Percentiles rank a stretch among this genome's conserved stretches.
phyloP scores from a whole-genome alignment of 2,329 filamentous ascomycete genomes.

The Neopestalotiopsis clavispora region DNA sequence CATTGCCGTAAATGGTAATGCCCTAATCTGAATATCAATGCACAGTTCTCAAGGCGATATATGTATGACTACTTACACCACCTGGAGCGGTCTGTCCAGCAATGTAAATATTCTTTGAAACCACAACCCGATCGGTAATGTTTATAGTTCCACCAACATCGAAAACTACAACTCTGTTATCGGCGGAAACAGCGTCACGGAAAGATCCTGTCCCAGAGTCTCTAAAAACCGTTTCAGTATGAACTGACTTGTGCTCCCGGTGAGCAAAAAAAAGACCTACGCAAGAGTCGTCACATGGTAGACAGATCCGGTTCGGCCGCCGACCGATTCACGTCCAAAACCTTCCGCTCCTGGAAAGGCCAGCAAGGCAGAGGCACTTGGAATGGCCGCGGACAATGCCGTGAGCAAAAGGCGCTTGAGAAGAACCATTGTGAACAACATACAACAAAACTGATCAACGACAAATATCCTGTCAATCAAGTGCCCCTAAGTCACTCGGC shows the following conservation, averaged over 20 bases:
- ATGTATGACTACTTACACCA: constrained; percentile 39
- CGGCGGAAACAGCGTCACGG: constrained; percentile 52
- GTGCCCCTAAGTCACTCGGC: not conserved
- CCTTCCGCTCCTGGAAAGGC: constrained; percentile 57
- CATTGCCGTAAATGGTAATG: constrained; percentile 59
- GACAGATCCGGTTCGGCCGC: constrained; percentile 50
- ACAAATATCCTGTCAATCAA: too few relatives aligned
- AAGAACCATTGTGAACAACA: constrained; percentile 23
- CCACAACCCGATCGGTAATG: constrained; percentile 49
- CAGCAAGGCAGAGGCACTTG: constrained; percentile 29
- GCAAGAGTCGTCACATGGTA: constrained; percentile 55
- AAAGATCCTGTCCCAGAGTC: constrained; percentile 54
- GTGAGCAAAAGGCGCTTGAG: constrained; percentile 22
- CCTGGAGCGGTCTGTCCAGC: constrained; percentile 56
- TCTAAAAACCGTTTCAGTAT: constrained; percentile 21
- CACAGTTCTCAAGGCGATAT: not conserved
- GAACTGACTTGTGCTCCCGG: too few relatives aligned
- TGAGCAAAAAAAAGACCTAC: constrained; percentile 22
- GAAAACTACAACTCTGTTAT: constrained; percentile 55
- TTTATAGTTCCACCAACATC: constrained; percentile 55
- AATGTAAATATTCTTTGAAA: constrained; percentile 52
- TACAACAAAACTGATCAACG: not conserved
- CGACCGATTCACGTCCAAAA: constrained; percentile 50
- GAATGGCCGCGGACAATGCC: constrained; percentile 15
- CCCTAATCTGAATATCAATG: constrained; percentile 28